A percentile compares a stretch with the other conserved stretches of the same genome.
Conservation (phyloP, 2,329 filamentous ascomycete species). For the Aureobasidium sp. region DNA sequence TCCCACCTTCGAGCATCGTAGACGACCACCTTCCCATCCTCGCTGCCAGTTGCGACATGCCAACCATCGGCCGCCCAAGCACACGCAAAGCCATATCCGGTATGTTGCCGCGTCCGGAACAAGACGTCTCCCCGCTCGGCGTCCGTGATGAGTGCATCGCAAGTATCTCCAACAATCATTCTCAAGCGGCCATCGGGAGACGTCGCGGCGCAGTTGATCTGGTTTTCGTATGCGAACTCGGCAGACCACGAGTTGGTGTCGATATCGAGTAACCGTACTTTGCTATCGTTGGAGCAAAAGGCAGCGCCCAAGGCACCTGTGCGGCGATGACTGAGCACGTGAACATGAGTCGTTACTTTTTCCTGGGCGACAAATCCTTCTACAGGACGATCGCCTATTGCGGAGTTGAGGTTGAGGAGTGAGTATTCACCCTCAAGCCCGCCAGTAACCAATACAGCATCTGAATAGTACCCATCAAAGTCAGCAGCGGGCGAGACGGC, state of each 20-base stretch:
- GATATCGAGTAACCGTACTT: constrained; percentile 49
- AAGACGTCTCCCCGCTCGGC: constrained; percentile 56
- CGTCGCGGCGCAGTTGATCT: constrained; percentile 66
- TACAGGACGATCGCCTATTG: constrained; percentile 28
- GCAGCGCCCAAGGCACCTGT: constrained; percentile 45
- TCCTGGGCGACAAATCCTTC: constrained; percentile 44
- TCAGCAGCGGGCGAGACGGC: constrained; percentile 30
- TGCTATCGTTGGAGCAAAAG: constrained; percentile 52
- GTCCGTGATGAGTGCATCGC: constrained; percentile 59
- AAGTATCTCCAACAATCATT: constrained; percentile 63
- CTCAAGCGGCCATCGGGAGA: constrained; percentile 66
- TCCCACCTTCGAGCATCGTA: constrained; percentile 70
- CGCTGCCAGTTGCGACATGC: constrained; percentile 68
- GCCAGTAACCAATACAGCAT: constrained; percentile 47
- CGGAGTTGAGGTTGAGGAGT: constrained; percentile 37
- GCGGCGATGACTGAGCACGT: constrained; percentile 43
- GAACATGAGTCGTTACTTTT: constrained; percentile 53
- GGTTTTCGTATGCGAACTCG: constrained; percentile 49
- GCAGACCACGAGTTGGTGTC: constrained; percentile 52
- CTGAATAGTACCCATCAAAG: constrained; percentile 23
- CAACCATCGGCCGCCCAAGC: constrained; percentile 74
- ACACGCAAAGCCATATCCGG: constrained; percentile 70
- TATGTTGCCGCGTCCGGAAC: constrained; percentile 51
- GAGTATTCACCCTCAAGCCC: constrained; percentile 54
- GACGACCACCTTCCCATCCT: constrained; percentile 65